Conservation (phyloP, 2,329 filamentous ascomycete genomes). For the Colletotrichum sojae region DNA sequence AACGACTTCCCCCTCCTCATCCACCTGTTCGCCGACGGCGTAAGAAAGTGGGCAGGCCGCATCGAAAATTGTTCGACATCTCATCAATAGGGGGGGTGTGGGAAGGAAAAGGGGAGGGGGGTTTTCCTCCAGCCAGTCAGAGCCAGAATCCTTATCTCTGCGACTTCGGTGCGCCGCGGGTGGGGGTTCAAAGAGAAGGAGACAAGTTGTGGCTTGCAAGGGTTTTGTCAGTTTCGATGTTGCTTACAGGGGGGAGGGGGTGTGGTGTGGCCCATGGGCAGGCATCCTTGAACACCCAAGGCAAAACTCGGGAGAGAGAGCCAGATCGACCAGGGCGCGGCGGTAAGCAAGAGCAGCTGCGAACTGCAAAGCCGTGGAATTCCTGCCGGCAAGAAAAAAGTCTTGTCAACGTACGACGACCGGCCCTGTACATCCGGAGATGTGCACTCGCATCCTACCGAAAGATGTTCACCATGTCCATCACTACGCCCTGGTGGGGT, state of each 20-base stretch:
- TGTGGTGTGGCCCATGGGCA: background rate
- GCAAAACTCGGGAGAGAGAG: background rate
- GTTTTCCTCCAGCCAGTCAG: conserved; percentile 19
- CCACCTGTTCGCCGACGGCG: conserved; percentile 22
- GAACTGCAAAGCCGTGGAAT: too few relatives aligned
- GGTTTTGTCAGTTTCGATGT: conserved; percentile 8
- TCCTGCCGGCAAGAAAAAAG: too few relatives aligned
- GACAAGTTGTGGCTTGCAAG: background rate
- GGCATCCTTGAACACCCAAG: background rate
- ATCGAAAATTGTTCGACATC: conserved; percentile 11
- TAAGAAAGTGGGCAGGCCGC: conserved; percentile 24
- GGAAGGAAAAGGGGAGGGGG: too few relatives aligned
- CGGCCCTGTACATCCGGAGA: too few relatives aligned
- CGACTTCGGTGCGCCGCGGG: conserved; percentile 33
- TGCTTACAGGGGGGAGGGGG: background rate
- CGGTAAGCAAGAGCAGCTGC: background rate
- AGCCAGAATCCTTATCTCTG: conserved; percentile 34
- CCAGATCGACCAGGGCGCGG: background rate
- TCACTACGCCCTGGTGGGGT: too few relatives aligned
- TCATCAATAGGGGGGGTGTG: background rate
- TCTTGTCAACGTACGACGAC: too few relatives aligned
- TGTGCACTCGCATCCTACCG: too few relatives aligned
- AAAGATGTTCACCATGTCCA: too few relatives aligned
- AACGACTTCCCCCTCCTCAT: background rate
- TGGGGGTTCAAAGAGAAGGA: background rate